phyloP scores from a whole-genome alignment of 345 rosid species.

The Euphorbia lathyris region DNA sequence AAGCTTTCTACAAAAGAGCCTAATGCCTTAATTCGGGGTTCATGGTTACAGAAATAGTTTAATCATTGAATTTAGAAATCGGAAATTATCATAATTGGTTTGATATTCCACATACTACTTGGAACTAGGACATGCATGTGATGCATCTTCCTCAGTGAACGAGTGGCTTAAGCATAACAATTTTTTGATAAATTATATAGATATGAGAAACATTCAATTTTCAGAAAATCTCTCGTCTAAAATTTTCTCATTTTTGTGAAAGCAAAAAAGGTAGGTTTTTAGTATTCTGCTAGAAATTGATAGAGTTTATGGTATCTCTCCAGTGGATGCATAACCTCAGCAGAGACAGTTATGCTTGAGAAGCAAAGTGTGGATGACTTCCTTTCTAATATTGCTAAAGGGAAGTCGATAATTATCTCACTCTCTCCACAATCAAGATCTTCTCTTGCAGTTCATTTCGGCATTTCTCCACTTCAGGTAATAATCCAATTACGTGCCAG shows the following conservation, averaged over 20 bases:
- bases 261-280: not conserved
- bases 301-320: constrained; percentile 1
- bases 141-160: not conserved
- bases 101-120: not conserved
- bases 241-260: not conserved
- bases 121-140: not conserved
- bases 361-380: constrained; percentile 93
- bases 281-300: not conserved
- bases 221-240: too few relatives aligned
- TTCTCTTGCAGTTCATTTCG: constrained; percentile 73
- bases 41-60: not conserved
- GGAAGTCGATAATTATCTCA: constrained; percentile 63
- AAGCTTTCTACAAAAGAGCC: not conserved
- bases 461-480: constrained; percentile 65
- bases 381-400: constrained; percentile 55
- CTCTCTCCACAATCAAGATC: constrained; percentile 89
- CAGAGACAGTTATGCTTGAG: constrained; percentile 95
- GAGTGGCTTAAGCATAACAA: not conserved
- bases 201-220: not conserved
- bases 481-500: not conserved
- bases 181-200: not conserved
- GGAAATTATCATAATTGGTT: not conserved
- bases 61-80: not conserved
- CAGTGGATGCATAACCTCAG: constrained; percentile 95
- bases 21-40: not conserved